A percentile compares a stretch with the other conserved stretches of the same genome.
phyloP scores from a whole-genome alignment of 805 yeast genomes.

The Komagataella mondaviorum region DNA sequence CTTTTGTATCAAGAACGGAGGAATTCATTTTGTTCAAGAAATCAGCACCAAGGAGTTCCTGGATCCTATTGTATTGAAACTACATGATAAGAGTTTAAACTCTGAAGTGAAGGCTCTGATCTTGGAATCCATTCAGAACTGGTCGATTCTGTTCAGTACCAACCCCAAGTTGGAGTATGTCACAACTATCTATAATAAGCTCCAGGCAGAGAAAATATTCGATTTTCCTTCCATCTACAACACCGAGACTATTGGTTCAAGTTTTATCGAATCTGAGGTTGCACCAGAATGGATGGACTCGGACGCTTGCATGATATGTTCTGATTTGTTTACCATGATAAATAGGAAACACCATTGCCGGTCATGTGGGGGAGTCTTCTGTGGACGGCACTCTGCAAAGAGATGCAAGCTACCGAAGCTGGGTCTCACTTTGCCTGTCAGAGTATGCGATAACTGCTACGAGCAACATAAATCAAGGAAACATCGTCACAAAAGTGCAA shows the following conservation, averaged over 20 bases:
- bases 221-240: slow-evolving; percentile 46
- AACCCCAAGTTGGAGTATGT: slow-evolving; percentile 57
- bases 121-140: slow-evolving; percentile 54
- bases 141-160: slow-evolving; percentile 64
- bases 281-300: slow-evolving; percentile 98
- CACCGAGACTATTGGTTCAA: slow-evolving; percentile 22
- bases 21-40: slow-evolving; percentile 69
- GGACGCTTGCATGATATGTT: slow-evolving; percentile 91
- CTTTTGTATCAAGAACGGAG: slow-evolving; percentile 86
- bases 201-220: slow-evolving; percentile 44
- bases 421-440: slow-evolving; percentile 79
- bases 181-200: slow-evolving; percentile 41
- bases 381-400: slow-evolving; percentile 76
- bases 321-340: slow-evolving; percentile 62
- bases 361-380: slow-evolving; percentile 91
- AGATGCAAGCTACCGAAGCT: slow-evolving; percentile 60
- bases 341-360: slow-evolving; percentile 95
- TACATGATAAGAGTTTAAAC: slow-evolving; percentile 18
- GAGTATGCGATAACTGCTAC: slow-evolving; percentile 88
- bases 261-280: slow-evolving; percentile 72
- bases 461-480: slow-evolving; percentile 36
- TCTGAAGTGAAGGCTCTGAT: slow-evolving; percentile 45
- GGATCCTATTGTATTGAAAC: slow-evolving; percentile 52
- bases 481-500: slow-evolving; percentile 10
- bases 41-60: slow-evolving; percentile 76